Evolutionary conservation across 352 stramenopile genomes (phyloP).

Genomic region (Globisporangium camurandrum): DNA sequence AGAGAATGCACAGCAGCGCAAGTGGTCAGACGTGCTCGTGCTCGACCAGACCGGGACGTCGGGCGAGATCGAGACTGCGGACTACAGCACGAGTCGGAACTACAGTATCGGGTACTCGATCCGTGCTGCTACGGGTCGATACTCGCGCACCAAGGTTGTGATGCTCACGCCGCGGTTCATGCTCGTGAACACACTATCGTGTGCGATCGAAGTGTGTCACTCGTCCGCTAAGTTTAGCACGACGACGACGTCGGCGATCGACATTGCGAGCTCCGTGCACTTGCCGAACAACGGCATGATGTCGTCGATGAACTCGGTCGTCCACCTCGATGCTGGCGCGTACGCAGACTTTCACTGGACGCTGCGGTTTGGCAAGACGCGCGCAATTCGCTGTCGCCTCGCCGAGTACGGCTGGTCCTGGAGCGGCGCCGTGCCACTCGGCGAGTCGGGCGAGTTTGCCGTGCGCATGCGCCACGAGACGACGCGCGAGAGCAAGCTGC

Average conservation of each 20-base stretch:
- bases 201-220: constrained; percentile 69
- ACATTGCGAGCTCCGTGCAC: constrained; percentile 28
- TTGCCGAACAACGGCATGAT: constrained; percentile 43
- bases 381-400: constrained; percentile 74
- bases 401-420: constrained; percentile 72
- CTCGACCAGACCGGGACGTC: constrained; percentile 71
- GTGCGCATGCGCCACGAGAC: constrained; percentile 80
- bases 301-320: constrained; percentile 56
- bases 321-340: constrained; percentile 58
- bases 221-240: constrained; percentile 53
- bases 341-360: constrained; percentile 85
- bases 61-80: constrained; percentile 63
- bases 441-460: constrained; percentile 72
- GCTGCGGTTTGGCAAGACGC: constrained; percentile 53
- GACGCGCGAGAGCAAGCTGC: constrained; percentile 66
- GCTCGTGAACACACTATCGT: constrained; percentile 72
- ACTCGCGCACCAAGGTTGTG: constrained; percentile 83
- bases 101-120: constrained; percentile 84
- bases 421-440: constrained; percentile 73
- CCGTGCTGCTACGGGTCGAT: constrained; percentile 56
- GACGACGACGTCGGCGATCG: constrained; percentile 27
- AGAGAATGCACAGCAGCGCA: constrained; percentile 38
- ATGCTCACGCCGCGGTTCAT: constrained; percentile 83
- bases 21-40: constrained; percentile 67
- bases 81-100: constrained; percentile 50